Evolutionary conservation across 805 yeast species (phyloP).

Genomic region (Candida pseudoglaebosa): DNA sequence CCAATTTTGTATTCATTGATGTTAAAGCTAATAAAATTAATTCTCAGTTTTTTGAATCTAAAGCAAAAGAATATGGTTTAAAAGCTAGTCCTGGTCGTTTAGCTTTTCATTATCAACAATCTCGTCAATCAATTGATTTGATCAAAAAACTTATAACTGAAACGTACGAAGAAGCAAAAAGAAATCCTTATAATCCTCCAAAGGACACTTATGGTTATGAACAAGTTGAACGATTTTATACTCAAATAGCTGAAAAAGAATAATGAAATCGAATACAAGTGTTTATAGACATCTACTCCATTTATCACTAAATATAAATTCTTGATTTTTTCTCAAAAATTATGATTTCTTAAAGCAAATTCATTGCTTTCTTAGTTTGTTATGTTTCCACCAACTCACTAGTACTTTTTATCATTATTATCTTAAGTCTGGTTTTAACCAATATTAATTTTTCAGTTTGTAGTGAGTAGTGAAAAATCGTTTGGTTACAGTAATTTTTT

Average conservation of each 20-base stretch:
- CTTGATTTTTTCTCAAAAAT: too few species aligned
- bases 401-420: too few species aligned
- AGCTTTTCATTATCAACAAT: slow-evolving; percentile 35
- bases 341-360: too few species aligned
- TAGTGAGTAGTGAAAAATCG: too few species aligned
- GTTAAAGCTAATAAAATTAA: slow-evolving; percentile 26
- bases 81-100: slow-evolving; percentile 56
- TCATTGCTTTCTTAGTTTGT: too few species aligned
- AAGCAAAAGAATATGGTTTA: slow-evolving; percentile 57
- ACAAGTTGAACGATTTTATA: slow-evolving; percentile 1
- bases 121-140: slow-evolving; percentile 25
- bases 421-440: too few species aligned
- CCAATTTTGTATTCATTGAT: slow-evolving; percentile 41
- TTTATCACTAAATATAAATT: too few species aligned
- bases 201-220: slow-evolving; percentile 4
- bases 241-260: background rate
- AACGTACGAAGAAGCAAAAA: slow-evolving; percentile 50
- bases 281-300: too few species aligned
- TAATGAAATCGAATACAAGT: too few species aligned
- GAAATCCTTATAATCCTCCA: slow-evolving; percentile 41
- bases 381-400: too few species aligned
- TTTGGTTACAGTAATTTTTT: too few species aligned
- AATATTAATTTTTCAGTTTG: too few species aligned
- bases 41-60: slow-evolving; percentile 18
- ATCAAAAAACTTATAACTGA: slow-evolving; percentile 52